Base-by-base conservation (phyloP, 768 basidiomycete genomes). In the Leccinum boreale region DNA sequence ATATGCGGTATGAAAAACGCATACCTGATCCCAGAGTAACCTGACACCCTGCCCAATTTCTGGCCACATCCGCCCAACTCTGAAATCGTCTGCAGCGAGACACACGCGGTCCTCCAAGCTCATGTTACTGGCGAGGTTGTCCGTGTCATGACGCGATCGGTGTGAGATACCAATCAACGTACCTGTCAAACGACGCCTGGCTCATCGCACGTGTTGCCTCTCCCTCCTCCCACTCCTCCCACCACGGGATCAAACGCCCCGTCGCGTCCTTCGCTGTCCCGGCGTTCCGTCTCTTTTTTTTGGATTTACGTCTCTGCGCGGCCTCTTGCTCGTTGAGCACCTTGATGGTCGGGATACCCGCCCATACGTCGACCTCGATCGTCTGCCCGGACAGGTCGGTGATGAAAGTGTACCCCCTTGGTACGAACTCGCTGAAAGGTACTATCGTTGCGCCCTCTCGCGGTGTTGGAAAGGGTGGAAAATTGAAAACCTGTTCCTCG, bases 391-490 rank as follows among this genome's bases (percentile, higher is more conserved):
- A 55, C 14, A 58, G 19, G 4, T 42, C 55, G 1, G 8, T 39
- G 21, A 56, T 14, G 28, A 23, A 31, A 17, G 42, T 59, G 53
- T 72, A 72, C 50, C 70, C 70, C 12, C 15, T 52, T 0, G 72
- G 69, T 0, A 3, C 67, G 61, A 78, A 85, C 28, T 73, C 67
- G 44, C 69, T 67, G 66, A 83, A 84, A 0, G 79, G 73, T 35
- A 75, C 65, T 58, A 84, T 73, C 28, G 58, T 58, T 19, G 77
- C 75, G 17, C 78, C 81, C 5, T 66, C 62, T 0, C 81, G 80
- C 0, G 61, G 48, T 2, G 46, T 14, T 7, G 83, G 82, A 61
- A 83, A 84, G 0, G 82, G 81, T 1, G 82, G 82, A 56, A 82
- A 83, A 10, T 3, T 47, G 14, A 44, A 49, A 21, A 45, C 0